phyloP scores from a whole-genome alignment of 768 basidiomycete genomes.

The Boletus coccyginus region DNA sequence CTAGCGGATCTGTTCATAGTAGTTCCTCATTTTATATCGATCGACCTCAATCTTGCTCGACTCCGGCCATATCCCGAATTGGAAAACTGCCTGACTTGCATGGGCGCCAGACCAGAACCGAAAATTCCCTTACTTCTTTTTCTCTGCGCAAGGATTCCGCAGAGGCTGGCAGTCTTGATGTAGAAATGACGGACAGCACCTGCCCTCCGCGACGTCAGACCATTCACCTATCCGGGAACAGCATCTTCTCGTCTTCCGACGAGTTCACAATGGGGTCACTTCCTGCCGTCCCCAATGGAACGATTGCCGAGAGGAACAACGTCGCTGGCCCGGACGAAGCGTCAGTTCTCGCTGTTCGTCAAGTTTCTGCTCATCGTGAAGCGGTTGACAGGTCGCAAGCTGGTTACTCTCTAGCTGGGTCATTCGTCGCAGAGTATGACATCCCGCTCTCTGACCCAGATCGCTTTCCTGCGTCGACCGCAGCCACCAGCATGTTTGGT shows the following conservation, averaged over 20 bases:
- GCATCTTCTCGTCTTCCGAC: conserved; percentile 30
- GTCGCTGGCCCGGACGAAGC: background rate
- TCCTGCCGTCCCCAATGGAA: background rate
- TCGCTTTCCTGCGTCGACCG: conserved; percentile 1
- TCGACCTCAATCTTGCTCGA: conserved; percentile 27
- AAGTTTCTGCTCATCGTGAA: background rate
- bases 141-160: background rate
- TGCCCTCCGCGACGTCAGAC: conserved; percentile 3
- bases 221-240: conserved; percentile 25
- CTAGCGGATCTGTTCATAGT: conserved; percentile 4
- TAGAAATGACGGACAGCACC: conserved; percentile 22
- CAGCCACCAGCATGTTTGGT: background rate
- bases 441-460: conserved; percentile 6
- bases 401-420: background rate
- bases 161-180: background rate
- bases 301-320: background rate
- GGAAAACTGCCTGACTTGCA: background rate
- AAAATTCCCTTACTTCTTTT: background rate
- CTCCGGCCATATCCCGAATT: conserved; percentile 16
- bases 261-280: conserved; percentile 23
- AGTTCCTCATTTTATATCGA: conserved; percentile 17
- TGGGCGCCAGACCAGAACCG: background rate
- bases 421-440: conserved; percentile 19
- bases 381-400: background rate
- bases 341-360: background rate